Evolutionary conservation across 106 monocot genomes (phyloP), one percentile per base, ranked within the genome.

Genomic region (Apostasia ramifera): DNA sequence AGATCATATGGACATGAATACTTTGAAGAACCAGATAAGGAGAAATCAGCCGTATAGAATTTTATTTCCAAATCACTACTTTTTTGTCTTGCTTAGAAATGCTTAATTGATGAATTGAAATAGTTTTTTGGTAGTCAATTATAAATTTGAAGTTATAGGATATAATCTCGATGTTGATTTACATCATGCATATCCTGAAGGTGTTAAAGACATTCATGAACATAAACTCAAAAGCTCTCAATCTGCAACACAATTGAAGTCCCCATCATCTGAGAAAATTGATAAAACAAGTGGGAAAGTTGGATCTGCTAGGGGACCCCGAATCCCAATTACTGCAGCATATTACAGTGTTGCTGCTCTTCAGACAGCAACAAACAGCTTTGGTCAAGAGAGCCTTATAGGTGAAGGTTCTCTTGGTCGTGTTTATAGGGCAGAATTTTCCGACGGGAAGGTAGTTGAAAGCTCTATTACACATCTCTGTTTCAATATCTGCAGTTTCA

Each of bases 331-430:
- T 53, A 92, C 79, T 70, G 92, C 83, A 74, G 85, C 86, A 65
- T 84, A 80, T 13, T 97, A 87, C 61, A 89, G 86, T 43, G 84
- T 97, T 68, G 86, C 89, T 53, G 66, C 84, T 46, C 89, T 97
- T 63, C 92, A 92, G 78, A 71, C 69, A 53, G 92, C 92, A 9
- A 92, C 92, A 47, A 89, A 88, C 46, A 97, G 92, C 75, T 97
- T 97, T 71, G 79, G 89, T 39, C 80, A 81, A 59, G 92, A 97
- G 43, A 70, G 49, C 44, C 80, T 97, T 77, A 75, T 97, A 55
- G 95, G 95, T 44, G 95, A 97, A 78, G 95, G 95, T 61, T 89
- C 87, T 1, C 64, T 92, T 68, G 95, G 95, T 57, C 86, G 95
- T 46, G 95, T 97, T 57, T 97, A 97, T 78, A 81, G 62, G 67